Percentiles rank a stretch among this genome's conserved stretches.
phyloP scores from a whole-genome alignment of 208 protist genomes.

The Wallacemonas rigidus region DNA sequence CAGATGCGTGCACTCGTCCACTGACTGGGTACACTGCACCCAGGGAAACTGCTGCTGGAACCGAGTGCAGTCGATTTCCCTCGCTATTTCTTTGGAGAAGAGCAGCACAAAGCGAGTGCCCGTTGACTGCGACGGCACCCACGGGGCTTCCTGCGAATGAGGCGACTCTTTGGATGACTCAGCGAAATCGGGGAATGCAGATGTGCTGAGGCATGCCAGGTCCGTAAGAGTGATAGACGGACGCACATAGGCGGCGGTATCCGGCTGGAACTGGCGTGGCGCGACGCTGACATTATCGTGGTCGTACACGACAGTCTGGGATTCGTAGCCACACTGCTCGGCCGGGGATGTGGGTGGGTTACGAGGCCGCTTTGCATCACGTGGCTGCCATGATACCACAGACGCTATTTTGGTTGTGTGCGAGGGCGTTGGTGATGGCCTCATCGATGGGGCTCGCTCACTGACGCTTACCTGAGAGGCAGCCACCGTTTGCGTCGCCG shows the following conservation, averaged over 20 bases:
- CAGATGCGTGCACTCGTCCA: conserved; percentile 77
- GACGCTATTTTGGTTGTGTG: neutral
- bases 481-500: conserved; percentile 3
- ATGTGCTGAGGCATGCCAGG: neutral
- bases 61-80: conserved; percentile 20
- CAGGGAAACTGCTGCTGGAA: conserved; percentile 21
- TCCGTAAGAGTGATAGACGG: conserved; percentile 13
- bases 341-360: neutral
- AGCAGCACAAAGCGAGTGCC: conserved; percentile 21
- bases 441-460: neutral
- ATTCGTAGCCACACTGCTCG: conserved; percentile 14
- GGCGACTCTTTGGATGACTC: conserved; percentile 2
- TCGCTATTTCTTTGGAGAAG: conserved; percentile 26
- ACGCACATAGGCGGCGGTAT: conserved; percentile 5
- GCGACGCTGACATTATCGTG: conserved; percentile 17
- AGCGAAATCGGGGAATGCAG: neutral
- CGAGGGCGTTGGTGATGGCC: neutral
- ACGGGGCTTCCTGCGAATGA: neutral
- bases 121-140: conserved; percentile 5
- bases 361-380: neutral
- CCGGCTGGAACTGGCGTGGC: conserved; percentile 2
- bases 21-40: conserved; percentile 19
- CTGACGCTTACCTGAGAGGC: conserved; percentile 1
- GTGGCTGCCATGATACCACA: neutral
- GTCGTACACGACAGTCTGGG: conserved; percentile 19